Base-by-base conservation (phyloP, 352 stramenopile genomes). In the Hyaloperonospora arabidopsidis region DNA sequence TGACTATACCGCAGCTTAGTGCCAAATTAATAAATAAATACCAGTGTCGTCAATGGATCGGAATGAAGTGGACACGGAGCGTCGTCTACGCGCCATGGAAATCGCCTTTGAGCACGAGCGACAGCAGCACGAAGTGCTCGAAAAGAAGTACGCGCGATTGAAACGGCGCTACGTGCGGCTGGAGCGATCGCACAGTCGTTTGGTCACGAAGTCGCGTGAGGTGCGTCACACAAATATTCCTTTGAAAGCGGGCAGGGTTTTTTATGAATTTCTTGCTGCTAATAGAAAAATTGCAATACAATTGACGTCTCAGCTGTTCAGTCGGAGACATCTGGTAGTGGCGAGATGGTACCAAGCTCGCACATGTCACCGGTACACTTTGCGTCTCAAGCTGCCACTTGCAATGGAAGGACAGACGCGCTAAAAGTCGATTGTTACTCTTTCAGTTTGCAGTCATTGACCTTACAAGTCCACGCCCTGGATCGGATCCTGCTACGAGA, bases 121-220 rank as follows among this genome's bases (percentile, higher is more conserved):
- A 2, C 59, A 66, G 35, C 72, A 80, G 41, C 70, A 76, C 41
- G 69, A 83, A 29, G 35, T 70, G 21, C 49, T 86, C 14, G 70
- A 86, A 52, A 78, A 80, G 54, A 89, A 89, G 58, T 89, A 89
- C 47, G 63, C 67, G 40, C 72, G 72, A 1, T 63, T 89, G 52
- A 89, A 89, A 57, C 74, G 79, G 6, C 68, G 65, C 34, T 87
- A 84, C 59, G 59, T 82, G 43, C 74, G 72, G 10, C 67, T 88
- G 32, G 74, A 88, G 62, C 76, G 65, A 18, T 60, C 67, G 15
- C 73, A 85, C 55, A 56, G 60, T 25, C 70, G 74, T 38, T 52
- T 77, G 44, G 36, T 83, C 43, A 54, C 70, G 41, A 56, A 75
- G 32, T 57, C 52, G 40, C 54, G 62, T 15, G 51, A n/a, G 57